phyloP scores from a whole-genome alignment of 495 filamentous ascomycete genomes.

The Xylaria sp. region DNA sequence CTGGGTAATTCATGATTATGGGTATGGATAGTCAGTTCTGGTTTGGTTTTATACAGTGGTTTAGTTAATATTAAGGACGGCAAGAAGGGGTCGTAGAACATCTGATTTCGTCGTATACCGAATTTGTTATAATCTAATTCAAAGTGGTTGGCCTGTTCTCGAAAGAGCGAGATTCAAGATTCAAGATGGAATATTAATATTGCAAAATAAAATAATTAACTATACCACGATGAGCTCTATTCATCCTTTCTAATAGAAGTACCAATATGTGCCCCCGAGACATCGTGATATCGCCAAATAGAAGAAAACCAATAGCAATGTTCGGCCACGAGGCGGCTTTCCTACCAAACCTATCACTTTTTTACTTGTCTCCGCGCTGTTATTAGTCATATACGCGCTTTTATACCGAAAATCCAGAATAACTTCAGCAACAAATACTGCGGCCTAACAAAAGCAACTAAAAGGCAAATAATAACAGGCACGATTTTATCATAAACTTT shows the following conservation, averaged over 20 bases:
- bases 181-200: too few species aligned
- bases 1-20: not conserved
- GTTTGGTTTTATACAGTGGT: too few species aligned
- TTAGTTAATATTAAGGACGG: not conserved
- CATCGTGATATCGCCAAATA: not conserved
- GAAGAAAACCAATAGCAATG: not conserved
- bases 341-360: not conserved
- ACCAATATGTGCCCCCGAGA: too few species aligned
- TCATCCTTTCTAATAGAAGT: not conserved
- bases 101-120: too few species aligned
- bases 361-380: not conserved
- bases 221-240: too few species aligned
- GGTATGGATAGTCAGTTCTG: not conserved
- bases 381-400: not conserved
- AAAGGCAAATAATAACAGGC: not conserved
- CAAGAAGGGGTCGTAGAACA: not conserved
- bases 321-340: not conserved
- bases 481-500: not conserved
- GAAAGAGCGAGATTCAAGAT: not conserved
- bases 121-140: too few species aligned
- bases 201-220: too few species aligned
- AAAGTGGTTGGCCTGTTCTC: not conserved
- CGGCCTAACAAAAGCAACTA: not conserved
- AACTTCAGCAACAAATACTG: not conserved
- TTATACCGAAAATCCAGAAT: not conserved